Evolutionary conservation across 2,329 filamentous ascomycete species (phyloP).

Genomic region (Atkinsonella texensis): DNA sequence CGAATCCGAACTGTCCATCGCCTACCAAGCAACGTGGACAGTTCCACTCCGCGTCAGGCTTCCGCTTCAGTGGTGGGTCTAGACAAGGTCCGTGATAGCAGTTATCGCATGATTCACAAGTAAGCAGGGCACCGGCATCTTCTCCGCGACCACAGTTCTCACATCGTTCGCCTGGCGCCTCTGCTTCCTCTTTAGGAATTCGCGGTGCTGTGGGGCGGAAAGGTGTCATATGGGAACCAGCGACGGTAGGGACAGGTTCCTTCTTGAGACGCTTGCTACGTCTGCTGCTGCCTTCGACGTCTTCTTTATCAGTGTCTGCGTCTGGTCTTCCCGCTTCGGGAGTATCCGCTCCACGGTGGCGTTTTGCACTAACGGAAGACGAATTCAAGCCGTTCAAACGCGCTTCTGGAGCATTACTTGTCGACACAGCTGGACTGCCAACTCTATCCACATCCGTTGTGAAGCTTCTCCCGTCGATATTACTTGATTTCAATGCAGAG

Average conservation of each 20-base stretch:
- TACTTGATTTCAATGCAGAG: conserved; percentile 54
- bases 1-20: conserved; percentile 93
- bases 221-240: conserved; percentile 92
- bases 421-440: conserved; percentile 50
- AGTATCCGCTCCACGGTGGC: conserved; percentile 49
- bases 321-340: conserved; percentile 37
- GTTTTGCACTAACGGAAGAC: conserved; percentile 55
- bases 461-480: conserved; percentile 44
- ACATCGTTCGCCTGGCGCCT: conserved; percentile 52
- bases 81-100: conserved; percentile 80
- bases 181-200: conserved; percentile 42
- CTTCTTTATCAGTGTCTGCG: conserved; percentile 36
- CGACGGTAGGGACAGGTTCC: conserved; percentile 67
- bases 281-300: conserved; percentile 56
- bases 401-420: conserved; percentile 54
- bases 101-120: conserved; percentile 87
- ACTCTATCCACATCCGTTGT: conserved; percentile 48
- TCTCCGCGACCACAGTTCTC: conserved; percentile 76
- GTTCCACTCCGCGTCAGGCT: conserved; percentile 86
- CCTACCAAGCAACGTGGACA: conserved; percentile 91
- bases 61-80: conserved; percentile 67
- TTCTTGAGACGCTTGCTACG: conserved; percentile 91
- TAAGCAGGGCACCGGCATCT: conserved; percentile 55
- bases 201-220: conserved; percentile 71
- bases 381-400: conserved; percentile 40